Evolutionary conservation across 2,329 filamentous ascomycete species (phyloP).

Genomic region (Paraconiothyrium brasiliense): DNA sequence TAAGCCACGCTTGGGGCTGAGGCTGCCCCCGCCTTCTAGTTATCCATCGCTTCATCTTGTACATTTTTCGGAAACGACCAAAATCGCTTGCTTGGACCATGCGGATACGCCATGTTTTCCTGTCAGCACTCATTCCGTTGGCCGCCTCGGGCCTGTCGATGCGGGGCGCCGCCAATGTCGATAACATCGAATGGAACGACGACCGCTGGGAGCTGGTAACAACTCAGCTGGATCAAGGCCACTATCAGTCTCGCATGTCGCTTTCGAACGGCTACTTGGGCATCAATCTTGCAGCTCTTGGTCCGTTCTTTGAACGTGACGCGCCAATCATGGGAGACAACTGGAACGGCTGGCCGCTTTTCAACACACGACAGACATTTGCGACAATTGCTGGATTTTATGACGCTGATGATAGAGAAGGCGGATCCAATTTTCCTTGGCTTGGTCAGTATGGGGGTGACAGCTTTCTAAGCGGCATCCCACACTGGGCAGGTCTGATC

Average conservation of each 20-base stretch:
- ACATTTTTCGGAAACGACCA: background rate
- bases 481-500: constrained; percentile 71
- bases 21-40: background rate
- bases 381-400: constrained; percentile 75
- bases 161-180: constrained; percentile 23
- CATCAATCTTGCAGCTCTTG: constrained; percentile 69
- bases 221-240: constrained; percentile 63
- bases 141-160: background rate
- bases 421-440: constrained; percentile 73
- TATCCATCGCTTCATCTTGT: background rate
- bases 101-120: background rate
- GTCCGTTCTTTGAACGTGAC: constrained; percentile 70
- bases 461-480: constrained; percentile 75
- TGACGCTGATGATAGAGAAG: constrained; percentile 66
- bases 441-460: constrained; percentile 74
- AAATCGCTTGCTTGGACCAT: background rate
- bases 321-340: constrained; percentile 59
- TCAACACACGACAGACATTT: constrained; percentile 70
- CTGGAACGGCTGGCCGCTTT: constrained; percentile 74
- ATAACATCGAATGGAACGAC: constrained; percentile 67
- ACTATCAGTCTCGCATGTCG: constrained; percentile 67
- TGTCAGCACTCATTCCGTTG: background rate
- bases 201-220: constrained; percentile 66
- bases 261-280: constrained; percentile 70
- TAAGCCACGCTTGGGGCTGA: background rate